Conservation (phyloP, 768 basidiomycete species). For the Lentinula aciculospora region DNA sequence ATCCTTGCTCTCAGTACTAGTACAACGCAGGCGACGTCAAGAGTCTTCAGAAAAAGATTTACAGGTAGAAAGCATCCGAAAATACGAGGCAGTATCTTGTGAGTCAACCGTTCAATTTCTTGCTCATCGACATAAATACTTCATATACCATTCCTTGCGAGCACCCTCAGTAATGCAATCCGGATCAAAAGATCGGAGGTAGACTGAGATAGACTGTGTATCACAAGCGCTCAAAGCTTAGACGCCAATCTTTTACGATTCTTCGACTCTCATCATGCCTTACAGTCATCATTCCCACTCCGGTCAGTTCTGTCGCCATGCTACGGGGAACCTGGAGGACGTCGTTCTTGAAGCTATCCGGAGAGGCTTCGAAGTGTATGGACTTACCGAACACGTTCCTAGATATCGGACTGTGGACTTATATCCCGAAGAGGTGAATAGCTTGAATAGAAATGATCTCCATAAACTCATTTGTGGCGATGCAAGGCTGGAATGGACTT, state of each 20-base stretch:
- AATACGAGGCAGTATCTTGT: no score
- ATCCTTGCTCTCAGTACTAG: neutral
- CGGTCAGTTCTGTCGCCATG: conserved; percentile 92
- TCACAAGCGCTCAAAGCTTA: neutral
- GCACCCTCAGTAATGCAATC: no score
- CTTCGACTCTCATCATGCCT: conserved; percentile 31
- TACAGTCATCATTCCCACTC: conserved; percentile 87
- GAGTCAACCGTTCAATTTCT: no score
- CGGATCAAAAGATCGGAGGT: neutral
- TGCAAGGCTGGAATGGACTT: conserved; percentile 50
- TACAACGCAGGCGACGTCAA: neutral
- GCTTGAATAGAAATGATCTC: conserved; percentile 8
- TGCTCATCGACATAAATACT: no score
- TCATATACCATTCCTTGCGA: no score
- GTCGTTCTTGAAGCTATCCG: conserved; percentile 77
- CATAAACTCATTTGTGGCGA: conserved; percentile 9
- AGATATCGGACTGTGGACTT: conserved; percentile 77
- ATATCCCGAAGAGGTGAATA: conserved; percentile 90
- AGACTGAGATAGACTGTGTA: neutral
- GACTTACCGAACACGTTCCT: conserved; percentile 91
- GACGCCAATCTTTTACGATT: neutral
- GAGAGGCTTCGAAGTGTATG: conserved; percentile 76
- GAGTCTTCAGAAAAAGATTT: neutral
- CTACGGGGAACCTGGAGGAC: conserved; percentile 71
- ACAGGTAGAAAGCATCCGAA: no score